Evolutionary conservation across 306 rosid genomes (phyloP), one percentile per base, ranked within the genome.

Genomic region (Parietaria judaica): DNA sequence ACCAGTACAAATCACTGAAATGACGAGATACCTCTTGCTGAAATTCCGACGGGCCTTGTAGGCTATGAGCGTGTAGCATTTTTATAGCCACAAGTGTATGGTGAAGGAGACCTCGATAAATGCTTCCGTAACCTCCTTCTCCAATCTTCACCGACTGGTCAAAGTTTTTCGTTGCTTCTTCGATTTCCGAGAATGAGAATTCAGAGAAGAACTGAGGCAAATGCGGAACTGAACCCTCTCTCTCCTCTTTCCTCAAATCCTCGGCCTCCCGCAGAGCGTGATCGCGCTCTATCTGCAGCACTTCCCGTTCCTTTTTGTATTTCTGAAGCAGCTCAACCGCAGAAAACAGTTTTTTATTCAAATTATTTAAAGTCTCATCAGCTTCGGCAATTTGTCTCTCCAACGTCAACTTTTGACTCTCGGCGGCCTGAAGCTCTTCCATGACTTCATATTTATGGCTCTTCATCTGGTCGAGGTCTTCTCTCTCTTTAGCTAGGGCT

Each of bases 81-180:
- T 92, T 92, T 68, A 92, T 77, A 72, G 99, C 99, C 36, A 88
- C 97, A 70, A 74, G 77, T 7, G 90, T 86, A 72, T 86, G 86
- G 58, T 87, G 87, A 65, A 92, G 47, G 60, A 66, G 34, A 50
- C 94, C 99, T 78, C 69, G 82, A 49, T 69, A 88, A 65, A 92
- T 76, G 49, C 71, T 88, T 73, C 99, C 99, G 65, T 88, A 92
- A 65, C 99, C 96, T 23, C 96, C 99, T 76, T 86, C 90, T 68
- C 99, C 96, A 8, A 92, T 88, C 90, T 79, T 86, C 35, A 64
- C 58, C 39, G 86, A 76, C 7, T 71, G 76, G 71, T 81, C 64
- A 55, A 88, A 86, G 66, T 69, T 74, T 50, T 14, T 38, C 46
- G 95, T 88, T 12, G 96, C 94, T 79, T 88, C 83, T 67, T 73